Evolutionary conservation across 192 early-diverging fungal genomes (phyloP).

Genomic region (Coemansia erecta): DNA sequence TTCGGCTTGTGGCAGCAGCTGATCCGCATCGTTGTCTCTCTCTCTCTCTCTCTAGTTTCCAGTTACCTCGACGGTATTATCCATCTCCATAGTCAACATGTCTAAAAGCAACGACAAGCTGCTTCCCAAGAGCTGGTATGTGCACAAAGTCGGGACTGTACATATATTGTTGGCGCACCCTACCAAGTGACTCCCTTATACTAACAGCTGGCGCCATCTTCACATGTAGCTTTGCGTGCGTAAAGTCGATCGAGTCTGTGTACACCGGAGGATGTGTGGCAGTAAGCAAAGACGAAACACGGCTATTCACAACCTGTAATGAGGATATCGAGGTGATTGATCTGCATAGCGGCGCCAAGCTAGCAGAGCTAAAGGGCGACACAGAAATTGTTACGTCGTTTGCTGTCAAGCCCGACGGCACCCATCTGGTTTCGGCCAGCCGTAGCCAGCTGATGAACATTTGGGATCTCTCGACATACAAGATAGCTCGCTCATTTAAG

Average conservation of each 20-base stretch:
- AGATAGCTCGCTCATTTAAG: constrained; percentile 55
- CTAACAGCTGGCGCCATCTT: background rate
- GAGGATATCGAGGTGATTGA: constrained; percentile 81
- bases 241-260: constrained; percentile 80
- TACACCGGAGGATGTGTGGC: constrained; percentile 88
- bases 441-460: constrained; percentile 74
- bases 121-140: constrained; percentile 49
- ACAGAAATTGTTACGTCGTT: constrained; percentile 87
- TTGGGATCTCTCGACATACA: constrained; percentile 80
- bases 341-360: constrained; percentile 61
- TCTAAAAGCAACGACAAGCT: constrained; percentile 17
- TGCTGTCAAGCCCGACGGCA: constrained; percentile 75
- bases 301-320: constrained; percentile 73
- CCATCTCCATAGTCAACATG: constrained; percentile 12
- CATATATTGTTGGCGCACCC: background rate
- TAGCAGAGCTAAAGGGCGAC: constrained; percentile 71
- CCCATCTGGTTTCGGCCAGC: constrained; percentile 75
- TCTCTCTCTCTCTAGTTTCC: background rate
- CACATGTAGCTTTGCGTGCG: constrained; percentile 65
- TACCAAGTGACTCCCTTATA: background rate
- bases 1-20: background rate
- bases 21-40: background rate
- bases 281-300: constrained; percentile 63
- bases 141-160: background rate
- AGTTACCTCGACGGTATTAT: background rate